Evolutionary conservation across 2,329 filamentous ascomycete genomes (phyloP).

Genomic region (Dactylellina cionopaga): DNA sequence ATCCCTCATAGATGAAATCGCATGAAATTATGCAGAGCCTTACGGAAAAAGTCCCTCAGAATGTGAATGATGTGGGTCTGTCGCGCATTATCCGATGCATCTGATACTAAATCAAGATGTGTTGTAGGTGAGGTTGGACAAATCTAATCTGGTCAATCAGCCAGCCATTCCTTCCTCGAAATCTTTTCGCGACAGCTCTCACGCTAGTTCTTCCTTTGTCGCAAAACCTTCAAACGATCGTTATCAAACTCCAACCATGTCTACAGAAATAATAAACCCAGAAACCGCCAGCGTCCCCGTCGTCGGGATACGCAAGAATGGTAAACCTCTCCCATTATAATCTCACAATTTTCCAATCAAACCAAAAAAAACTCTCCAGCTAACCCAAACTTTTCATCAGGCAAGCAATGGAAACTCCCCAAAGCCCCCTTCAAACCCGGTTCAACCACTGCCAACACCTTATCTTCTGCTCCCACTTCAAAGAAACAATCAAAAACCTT

Average conservation of each 20-base stretch:
- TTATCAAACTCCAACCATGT: constrained; percentile 32
- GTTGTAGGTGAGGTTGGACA: not conserved
- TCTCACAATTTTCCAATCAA: too few relatives aligned
- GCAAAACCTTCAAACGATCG: constrained; percentile 31
- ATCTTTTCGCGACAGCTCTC: not conserved
- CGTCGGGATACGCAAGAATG: constrained; percentile 83
- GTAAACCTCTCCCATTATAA: constrained; percentile 63
- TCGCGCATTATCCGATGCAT: too few relatives aligned
- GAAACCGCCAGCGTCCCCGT: constrained; percentile 59
- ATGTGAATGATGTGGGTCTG: too few relatives aligned
- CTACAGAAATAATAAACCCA: constrained; percentile 59
- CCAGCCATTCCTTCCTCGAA: not conserved
- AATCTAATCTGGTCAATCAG: not conserved
- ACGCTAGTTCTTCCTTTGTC: not conserved
- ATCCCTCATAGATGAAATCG: too few relatives aligned
- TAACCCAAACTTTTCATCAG: constrained; percentile 64
- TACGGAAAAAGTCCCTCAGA: too few relatives aligned
- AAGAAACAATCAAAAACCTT: constrained; percentile 74
- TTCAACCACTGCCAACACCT: constrained; percentile 66
- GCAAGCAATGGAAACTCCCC: constrained; percentile 90
- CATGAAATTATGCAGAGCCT: too few relatives aligned
- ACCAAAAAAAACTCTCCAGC: too few relatives aligned
- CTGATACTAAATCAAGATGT: not conserved
- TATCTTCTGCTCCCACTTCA: constrained; percentile 81
- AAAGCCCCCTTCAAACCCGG: constrained; percentile 87